These are phyloP conservation scores for Pichia occidentalis DNA, from an alignment of 805 yeast species.

Conservation along the genomic window DNA sequence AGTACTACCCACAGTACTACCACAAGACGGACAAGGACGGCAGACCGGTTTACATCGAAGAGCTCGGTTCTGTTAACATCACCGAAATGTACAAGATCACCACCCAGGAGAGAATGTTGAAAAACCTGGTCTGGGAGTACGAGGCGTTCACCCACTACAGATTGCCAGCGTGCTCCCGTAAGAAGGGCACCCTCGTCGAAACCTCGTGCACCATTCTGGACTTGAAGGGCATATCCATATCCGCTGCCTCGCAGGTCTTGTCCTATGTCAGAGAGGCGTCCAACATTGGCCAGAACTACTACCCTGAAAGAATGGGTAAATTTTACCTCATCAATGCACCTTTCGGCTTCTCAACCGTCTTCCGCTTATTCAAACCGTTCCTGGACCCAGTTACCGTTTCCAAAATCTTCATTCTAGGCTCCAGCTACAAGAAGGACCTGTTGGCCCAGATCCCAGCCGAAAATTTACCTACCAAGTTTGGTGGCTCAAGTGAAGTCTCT, in stretches of 20 bases:
- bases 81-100: conserved; percentile 90
- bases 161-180: conserved; percentile 91
- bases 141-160: conserved; percentile 81
- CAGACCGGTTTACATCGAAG: conserved; percentile 92
- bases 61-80: conserved; percentile 84
- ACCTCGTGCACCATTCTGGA: conserved; percentile 96
- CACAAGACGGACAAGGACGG: conserved; percentile 97
- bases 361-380: conserved; percentile 85
- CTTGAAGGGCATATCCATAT: conserved; percentile 85
- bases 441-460: conserved; percentile 89
- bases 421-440: conserved; percentile 72
- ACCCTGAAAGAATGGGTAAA: conserved; percentile 99
- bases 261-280: conserved; percentile 91
- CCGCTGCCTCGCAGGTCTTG: conserved; percentile 78
- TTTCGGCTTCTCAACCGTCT: conserved; percentile 93
- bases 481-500: conserved; percentile 66
- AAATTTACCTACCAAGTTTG: conserved; percentile 86
- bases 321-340: conserved; percentile 95
- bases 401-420: conserved; percentile 83
- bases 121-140: conserved; percentile 95
- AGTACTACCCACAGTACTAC: conserved; percentile 91
- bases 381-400: conserved; percentile 96
- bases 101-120: conserved; percentile 91
- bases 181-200: conserved; percentile 71
- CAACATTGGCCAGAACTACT: conserved; percentile 89